A percentile compares a stretch with the other conserved stretches of the same genome.
phyloP scores from a whole-genome alignment of 768 basidiomycete genomes.

The Trametes maxima region DNA sequence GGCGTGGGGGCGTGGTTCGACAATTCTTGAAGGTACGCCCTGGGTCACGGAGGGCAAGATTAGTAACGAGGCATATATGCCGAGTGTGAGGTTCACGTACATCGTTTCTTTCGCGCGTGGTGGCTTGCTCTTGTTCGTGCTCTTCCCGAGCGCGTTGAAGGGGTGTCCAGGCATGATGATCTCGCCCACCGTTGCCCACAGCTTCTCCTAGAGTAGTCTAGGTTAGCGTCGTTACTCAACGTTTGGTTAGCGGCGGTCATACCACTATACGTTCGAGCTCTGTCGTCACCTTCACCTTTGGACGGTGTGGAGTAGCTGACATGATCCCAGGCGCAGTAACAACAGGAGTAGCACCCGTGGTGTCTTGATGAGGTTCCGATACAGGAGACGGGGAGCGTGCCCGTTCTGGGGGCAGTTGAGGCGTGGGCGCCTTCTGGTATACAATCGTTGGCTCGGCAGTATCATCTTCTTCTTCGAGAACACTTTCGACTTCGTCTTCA shows the following conservation, averaged over 20 bases:
- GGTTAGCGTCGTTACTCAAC: background rate
- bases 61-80: background rate
- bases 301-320: slow-evolving; percentile 13
- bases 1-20: slow-evolving; percentile 53
- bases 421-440: background rate
- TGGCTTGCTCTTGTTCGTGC: slow-evolving; percentile 40
- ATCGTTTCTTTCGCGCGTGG: slow-evolving; percentile 63
- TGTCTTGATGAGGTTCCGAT: background rate
- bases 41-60: slow-evolving; percentile 28
- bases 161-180: slow-evolving; percentile 58
- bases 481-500: slow-evolving; percentile 16
- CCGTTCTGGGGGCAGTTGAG: background rate
- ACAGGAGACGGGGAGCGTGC: background rate
- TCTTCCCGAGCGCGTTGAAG: slow-evolving; percentile 37
- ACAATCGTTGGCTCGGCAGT: slow-evolving; percentile 6
- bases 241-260: slow-evolving; percentile 30
- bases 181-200: slow-evolving; percentile 69
- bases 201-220: slow-evolving; percentile 51
- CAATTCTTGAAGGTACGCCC: slow-evolving; percentile 59
- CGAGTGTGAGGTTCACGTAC: slow-evolving; percentile 40
- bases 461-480: slow-evolving; percentile 11
- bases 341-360: background rate
- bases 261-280: slow-evolving; percentile 70
- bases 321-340: background rate
- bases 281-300: slow-evolving; percentile 54